Conservation (phyloP, 2,329 filamentous ascomycete genomes). For the Rhinocladiella similis region DNA sequence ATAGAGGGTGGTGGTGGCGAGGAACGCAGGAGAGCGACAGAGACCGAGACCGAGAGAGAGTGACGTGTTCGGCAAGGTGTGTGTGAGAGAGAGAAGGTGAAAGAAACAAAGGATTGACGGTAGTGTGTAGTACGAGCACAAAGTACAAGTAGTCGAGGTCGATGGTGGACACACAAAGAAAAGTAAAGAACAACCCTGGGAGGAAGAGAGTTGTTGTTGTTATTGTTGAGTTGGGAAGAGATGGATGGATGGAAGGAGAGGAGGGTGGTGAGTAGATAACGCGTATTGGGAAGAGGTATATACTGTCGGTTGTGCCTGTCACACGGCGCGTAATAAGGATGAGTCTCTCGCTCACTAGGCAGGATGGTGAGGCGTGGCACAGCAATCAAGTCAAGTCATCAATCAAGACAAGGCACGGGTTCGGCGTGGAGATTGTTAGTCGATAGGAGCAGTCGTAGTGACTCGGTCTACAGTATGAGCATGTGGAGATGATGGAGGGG, state of each 20-base stretch:
- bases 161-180: too few relatives aligned
- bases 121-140: too few relatives aligned
- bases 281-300: background rate
- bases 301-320: too few relatives aligned
- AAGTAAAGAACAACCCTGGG: too few relatives aligned
- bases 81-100: background rate
- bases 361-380: too few relatives aligned
- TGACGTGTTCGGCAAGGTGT: background rate
- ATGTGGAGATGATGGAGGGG: background rate
- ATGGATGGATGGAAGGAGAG: background rate
- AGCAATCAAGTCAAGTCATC: background rate
- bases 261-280: background rate
- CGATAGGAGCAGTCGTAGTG: background rate
- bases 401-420: too few relatives aligned
- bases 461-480: background rate
- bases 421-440: background rate
- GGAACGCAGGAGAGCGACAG: too few relatives aligned
- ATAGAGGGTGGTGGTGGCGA: background rate
- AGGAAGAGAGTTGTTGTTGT: too few relatives aligned
- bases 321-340: slow-evolving; percentile 1
- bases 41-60: too few relatives aligned
- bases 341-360: too few relatives aligned
- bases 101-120: slow-evolving; percentile 3
- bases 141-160: background rate
- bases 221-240: background rate